Percentiles rank a stretch among this genome's conserved stretches.
Conservation (phyloP, 1,284 basidiomycete species). For the Rhodotorula glutinis region DNA sequence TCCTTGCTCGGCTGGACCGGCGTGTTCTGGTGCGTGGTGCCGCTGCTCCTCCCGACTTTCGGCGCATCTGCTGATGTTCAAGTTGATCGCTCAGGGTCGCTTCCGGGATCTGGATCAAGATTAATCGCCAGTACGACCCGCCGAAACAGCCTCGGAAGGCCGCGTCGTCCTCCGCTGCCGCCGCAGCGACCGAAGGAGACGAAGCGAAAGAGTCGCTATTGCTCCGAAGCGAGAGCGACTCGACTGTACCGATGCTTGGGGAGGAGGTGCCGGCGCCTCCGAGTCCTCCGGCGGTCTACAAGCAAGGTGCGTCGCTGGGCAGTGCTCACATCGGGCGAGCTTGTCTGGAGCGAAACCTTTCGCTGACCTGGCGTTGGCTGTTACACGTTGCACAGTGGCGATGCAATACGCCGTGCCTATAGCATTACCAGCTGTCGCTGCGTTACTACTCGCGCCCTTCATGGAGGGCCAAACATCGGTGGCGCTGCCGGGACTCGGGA, state of each 20-base stretch:
- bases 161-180: background rate
- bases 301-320: background rate
- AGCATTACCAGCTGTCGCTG: conserved; percentile 16
- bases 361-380: too few relatives aligned
- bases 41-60: too few relatives aligned
- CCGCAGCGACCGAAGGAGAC: background rate
- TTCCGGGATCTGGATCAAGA: conserved; percentile 39
- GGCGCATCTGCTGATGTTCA: background rate
- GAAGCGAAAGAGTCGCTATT: conserved; percentile 9
- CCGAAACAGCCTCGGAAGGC: conserved; percentile 10
- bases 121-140: conserved; percentile 34
- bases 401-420: conserved; percentile 26
- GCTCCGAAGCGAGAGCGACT: background rate
- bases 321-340: background rate
- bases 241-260: background rate
- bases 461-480: background rate
- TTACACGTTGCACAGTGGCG: conserved; percentile 3
- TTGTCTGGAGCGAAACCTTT: too few relatives aligned
- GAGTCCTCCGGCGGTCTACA: background rate
- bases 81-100: conserved; percentile 19
- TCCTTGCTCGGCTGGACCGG: conserved; percentile 35
- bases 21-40: conserved; percentile 28
- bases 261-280: background rate
- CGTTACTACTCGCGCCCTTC: conserved; percentile 15
- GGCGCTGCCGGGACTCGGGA: too few relatives aligned